Evolutionary conservation across 129 eudicot genomes (phyloP), one percentile per base, ranked within the genome.

Genomic region (Heracleum sosnowskyi): DNA sequence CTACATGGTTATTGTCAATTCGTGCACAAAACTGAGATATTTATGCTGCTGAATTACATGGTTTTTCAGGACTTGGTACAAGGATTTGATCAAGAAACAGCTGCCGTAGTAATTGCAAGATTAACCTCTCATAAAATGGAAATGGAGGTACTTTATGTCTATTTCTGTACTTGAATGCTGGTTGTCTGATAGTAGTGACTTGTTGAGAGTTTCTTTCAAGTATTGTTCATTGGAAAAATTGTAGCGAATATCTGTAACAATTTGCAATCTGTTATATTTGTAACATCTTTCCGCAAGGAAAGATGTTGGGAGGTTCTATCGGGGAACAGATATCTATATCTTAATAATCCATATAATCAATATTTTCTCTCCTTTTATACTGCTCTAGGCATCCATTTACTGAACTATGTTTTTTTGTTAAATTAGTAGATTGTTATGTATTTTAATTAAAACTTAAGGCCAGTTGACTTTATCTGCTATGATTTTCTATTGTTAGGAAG

Each of bases 11-110:
- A n/a, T n/a, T n/a, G n/a, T n/a, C n/a, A n/a, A n/a, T n/a, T n/a
- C n/a, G 28, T 41, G 35, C 53, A 70, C 41, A 41, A 26, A 26
- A 10, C 6, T 66, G 42, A 66, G 62, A 85, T 77, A 24, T 46
- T 76, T 37, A 81, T 66, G 24, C 0, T 77, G 40, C 75, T 74
- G 63, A 55, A 12, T 2, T 8, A n/a, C 24, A 8, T 39, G 22
- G 64, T 47, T 79, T 71, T 69, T 76, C 93, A 95, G 98, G 97
- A 95, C 79, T 51, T 95, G 77, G 79, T 95, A 77, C 97, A 91
- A 90, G 97, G 98, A 76, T 95, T 91, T 87, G 98, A 95, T 88
- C 98, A 95, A 81, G 98, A 95, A 81, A 76, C 93, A 60, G 98
- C 98, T 78, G 96, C 98, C 45, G 98, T 95, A 42, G 96, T 95